phyloP scores from a whole-genome alignment of 306 rosid genomes.

The Begonia peltatifolia region DNA sequence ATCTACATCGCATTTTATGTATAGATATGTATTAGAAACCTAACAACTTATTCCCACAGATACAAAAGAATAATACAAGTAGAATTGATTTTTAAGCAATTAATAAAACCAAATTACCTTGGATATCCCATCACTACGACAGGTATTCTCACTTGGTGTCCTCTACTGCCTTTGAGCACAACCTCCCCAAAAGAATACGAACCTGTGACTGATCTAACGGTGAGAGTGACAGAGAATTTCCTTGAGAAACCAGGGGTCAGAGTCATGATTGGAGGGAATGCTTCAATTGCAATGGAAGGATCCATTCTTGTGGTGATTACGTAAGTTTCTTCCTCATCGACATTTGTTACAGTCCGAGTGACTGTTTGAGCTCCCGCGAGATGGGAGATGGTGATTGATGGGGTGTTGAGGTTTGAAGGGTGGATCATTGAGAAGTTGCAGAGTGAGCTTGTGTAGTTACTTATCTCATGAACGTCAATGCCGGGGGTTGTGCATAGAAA shows the following conservation, averaged over 20 bases:
- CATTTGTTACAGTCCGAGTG: slow-evolving; percentile 70
- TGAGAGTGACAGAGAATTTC: slow-evolving; percentile 50
- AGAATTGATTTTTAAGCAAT: slow-evolving; percentile 12
- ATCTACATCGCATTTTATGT: slow-evolving; percentile 32
- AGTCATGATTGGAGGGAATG: slow-evolving; percentile 81
- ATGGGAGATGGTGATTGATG: slow-evolving; percentile 78
- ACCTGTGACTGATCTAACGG: slow-evolving; percentile 57
- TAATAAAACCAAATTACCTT: slow-evolving; percentile 39
- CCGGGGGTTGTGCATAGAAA: slow-evolving; percentile 90
- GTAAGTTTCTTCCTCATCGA: slow-evolving; percentile 86
- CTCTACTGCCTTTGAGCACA: slow-evolving; percentile 79
- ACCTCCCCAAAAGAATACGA: slow-evolving; percentile 78
- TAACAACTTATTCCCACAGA: slow-evolving; percentile 64
- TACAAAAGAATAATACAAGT: slow-evolving; percentile 90
- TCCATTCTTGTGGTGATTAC: slow-evolving; percentile 66
- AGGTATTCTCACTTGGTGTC: slow-evolving; percentile 93
- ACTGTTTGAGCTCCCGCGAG: slow-evolving; percentile 57
- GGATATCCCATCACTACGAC: slow-evolving; percentile 75
- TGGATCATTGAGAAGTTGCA: slow-evolving; percentile 67
- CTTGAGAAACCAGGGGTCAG: slow-evolving; percentile 46
- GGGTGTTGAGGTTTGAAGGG: slow-evolving; percentile 77
- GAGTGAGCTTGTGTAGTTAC: slow-evolving; percentile 48
- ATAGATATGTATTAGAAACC: slow-evolving; percentile 27
- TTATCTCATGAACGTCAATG: slow-evolving; percentile 59
- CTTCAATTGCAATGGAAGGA: slow-evolving; percentile 77